Evolutionary conservation across 345 rosid genomes (phyloP).

Genomic region (Brassica nigra): DNA sequence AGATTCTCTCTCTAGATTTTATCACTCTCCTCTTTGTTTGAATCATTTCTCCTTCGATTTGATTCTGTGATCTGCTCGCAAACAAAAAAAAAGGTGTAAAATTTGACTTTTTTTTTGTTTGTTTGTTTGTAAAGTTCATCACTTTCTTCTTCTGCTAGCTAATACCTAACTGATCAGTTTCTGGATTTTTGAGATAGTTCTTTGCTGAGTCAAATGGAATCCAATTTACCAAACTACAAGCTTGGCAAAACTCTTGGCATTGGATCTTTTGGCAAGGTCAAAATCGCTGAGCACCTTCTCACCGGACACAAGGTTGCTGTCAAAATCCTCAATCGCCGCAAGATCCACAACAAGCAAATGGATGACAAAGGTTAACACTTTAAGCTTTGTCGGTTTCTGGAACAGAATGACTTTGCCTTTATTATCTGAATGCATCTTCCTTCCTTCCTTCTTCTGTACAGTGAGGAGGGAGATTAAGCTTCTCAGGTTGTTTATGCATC

Average conservation of each 20-base stretch:
- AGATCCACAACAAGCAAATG: constrained; percentile 79
- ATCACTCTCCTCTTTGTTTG: constrained; percentile 1
- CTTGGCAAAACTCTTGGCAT: constrained; percentile 87
- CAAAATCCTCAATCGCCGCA: constrained; percentile 89
- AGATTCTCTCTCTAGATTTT: background rate
- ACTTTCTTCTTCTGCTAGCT: background rate
- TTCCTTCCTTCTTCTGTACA: constrained; percentile 41
- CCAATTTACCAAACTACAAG: constrained; percentile 65
- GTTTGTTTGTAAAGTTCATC: background rate
- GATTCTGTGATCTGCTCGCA: constrained; percentile 32
- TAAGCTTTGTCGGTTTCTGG: background rate
- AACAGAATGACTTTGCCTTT: background rate
- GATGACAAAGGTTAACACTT: constrained; percentile 78
- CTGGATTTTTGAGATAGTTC: background rate
- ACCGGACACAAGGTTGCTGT: constrained; percentile 93
- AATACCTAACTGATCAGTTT: background rate
- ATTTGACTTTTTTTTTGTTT: constrained; percentile 8
- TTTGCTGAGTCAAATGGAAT: constrained; percentile 34
- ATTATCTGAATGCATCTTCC: background rate
- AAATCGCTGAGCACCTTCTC: constrained; percentile 79
- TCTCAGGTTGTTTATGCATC: constrained; percentile 89
- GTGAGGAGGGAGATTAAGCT: constrained; percentile 91
- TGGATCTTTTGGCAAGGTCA: constrained; percentile 94
- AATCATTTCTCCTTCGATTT: background rate
- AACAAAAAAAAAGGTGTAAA: background rate